Conservation (phyloP, 2,329 filamentous ascomycete species). For the Huntiella bhutanensis region DNA sequence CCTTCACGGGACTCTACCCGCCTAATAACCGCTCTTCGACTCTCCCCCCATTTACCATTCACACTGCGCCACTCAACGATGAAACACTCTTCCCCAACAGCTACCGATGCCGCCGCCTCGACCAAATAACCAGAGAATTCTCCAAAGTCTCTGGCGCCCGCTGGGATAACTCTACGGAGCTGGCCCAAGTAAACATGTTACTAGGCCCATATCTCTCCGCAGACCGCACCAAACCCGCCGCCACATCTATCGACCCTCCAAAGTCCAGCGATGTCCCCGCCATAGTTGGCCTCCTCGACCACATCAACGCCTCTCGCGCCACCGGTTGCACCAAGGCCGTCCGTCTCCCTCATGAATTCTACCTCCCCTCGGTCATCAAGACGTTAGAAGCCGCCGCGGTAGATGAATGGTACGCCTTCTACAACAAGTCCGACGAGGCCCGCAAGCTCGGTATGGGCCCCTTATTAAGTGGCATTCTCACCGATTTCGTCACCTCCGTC, state of each 20-base stretch:
- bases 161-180: slow-evolving; percentile 63
- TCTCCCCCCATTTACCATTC: slow-evolving; percentile 26
- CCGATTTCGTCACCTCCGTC: slow-evolving; percentile 51
- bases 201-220: slow-evolving; percentile 61
- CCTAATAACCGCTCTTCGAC: slow-evolving; percentile 21
- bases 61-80: slow-evolving; percentile 41
- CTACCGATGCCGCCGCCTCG: slow-evolving; percentile 52
- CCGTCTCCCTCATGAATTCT: slow-evolving; percentile 67
- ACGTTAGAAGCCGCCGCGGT: slow-evolving; percentile 60
- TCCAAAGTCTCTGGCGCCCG: slow-evolving; percentile 50
- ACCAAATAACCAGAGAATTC: slow-evolving; percentile 49
- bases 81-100: slow-evolving; percentile 73
- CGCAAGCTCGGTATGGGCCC: slow-evolving; percentile 74
- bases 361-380: slow-evolving; percentile 50
- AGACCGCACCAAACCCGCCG: slow-evolving; percentile 33
- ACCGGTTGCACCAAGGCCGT: slow-evolving; percentile 53
- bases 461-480: slow-evolving; percentile 66
- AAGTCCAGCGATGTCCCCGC: slow-evolving; percentile 30
- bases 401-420: slow-evolving; percentile 88
- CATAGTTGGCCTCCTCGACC: slow-evolving; percentile 83
- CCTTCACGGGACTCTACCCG: slow-evolving; percentile 59
- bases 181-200: slow-evolving; percentile 61
- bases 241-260: slow-evolving; percentile 59
- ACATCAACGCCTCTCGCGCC: slow-evolving; percentile 70
- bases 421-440: slow-evolving; percentile 69